A percentile compares a stretch with the other conserved stretches of the same genome.
These are phyloP conservation scores for Boeremia lycopersici DNA, from an alignment of 2,329 filamentous ascomycete genomes.

Conservation along the genomic window DNA sequence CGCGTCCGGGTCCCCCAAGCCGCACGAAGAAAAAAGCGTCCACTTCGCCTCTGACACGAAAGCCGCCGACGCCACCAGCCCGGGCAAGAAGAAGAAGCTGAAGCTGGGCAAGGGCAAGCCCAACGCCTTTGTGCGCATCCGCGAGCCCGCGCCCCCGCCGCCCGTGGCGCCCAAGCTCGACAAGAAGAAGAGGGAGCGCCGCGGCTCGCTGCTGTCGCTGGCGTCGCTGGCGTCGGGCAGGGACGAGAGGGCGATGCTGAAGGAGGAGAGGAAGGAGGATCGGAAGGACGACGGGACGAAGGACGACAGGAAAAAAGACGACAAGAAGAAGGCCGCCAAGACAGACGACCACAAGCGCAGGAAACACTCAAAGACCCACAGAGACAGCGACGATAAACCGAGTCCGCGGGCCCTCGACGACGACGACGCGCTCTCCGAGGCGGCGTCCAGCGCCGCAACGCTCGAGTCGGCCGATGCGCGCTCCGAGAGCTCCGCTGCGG, in stretches of 20 bases:
- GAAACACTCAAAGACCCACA: constrained; percentile 28
- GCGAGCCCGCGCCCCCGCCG: constrained; percentile 27
- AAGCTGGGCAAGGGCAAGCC: constrained; percentile 37
- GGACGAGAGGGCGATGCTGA: no score
- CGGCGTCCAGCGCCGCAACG: neutral
- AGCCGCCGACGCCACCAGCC: constrained; percentile 40
- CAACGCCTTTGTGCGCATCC: constrained; percentile 43
- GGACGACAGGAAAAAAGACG: constrained; percentile 21
- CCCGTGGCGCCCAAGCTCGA: constrained; percentile 28
- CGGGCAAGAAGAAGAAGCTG: constrained; percentile 35
- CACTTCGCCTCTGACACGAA: constrained; percentile 48
- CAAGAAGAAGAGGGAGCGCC: constrained; percentile 33
- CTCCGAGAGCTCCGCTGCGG: neutral
- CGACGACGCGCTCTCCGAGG: constrained; percentile 22
- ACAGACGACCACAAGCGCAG: constrained; percentile 35
- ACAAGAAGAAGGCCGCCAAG: constrained; percentile 35
- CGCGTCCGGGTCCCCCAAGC: constrained; percentile 38
- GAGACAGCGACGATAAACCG: constrained; percentile 18
- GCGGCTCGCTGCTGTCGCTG: constrained; percentile 24
- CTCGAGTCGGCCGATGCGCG: neutral
- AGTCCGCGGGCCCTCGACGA: constrained; percentile 17
- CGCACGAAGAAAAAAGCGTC: constrained; percentile 37
- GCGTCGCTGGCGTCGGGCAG: constrained; percentile 12
- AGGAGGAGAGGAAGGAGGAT: no score
- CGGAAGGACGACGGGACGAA: no score